These are phyloP conservation scores for Candida morakotiae DNA, from an alignment of 805 yeast species.

Conservation along the genomic window DNA sequence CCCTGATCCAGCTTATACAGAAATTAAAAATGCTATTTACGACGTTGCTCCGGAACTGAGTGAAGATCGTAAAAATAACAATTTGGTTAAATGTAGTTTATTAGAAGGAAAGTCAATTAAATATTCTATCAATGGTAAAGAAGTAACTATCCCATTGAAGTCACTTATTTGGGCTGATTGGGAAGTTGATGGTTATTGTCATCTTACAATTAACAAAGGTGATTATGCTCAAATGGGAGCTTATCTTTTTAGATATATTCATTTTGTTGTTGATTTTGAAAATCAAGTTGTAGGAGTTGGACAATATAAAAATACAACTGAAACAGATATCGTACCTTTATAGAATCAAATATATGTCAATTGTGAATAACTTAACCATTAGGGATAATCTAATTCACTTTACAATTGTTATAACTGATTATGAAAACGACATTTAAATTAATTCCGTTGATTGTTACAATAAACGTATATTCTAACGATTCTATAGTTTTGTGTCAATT, in stretches of 20 bases:
- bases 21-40: no score
- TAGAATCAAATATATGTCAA: no score
- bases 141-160: neutral
- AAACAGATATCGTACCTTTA: neutral
- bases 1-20: neutral
- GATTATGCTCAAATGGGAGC: neutral
- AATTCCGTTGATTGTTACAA: no score
- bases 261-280: conserved; percentile 4
- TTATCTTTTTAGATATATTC: neutral
- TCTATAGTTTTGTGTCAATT: no score
- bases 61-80: neutral
- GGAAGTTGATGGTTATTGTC: neutral
- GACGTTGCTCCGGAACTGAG: neutral
- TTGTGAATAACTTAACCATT: no score
- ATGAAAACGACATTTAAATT: no score
- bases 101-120: neutral
- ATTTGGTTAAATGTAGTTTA: neutral
- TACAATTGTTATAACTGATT: no score
- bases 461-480: no score
- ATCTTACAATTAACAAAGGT: neutral
- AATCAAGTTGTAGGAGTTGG: conserved; percentile 1
- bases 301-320: conserved; percentile 2
- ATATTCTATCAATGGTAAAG: neutral
- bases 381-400: no score
- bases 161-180: neutral